Base-by-base conservation (phyloP, 768 basidiomycete species). In the Wakefieldia striispora region DNA sequence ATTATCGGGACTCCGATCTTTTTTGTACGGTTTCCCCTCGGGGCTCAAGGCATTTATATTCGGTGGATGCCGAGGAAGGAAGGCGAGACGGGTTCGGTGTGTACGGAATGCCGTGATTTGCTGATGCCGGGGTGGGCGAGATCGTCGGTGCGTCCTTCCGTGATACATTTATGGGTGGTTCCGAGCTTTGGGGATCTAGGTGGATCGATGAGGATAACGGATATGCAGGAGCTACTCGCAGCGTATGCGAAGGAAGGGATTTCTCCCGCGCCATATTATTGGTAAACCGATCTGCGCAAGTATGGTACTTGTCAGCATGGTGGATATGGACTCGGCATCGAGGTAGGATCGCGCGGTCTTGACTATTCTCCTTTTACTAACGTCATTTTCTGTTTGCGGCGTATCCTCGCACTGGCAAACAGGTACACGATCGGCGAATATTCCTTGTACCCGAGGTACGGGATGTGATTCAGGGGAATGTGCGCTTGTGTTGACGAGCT, bases 71-170 rank as follows among this genome's bases (percentile, higher is more conserved):
- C 82, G 7, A 71, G 70, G 21, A 62, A 70, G 51, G 71, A 65
- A 4, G 72, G 75, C 8, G 76, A 72, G 33, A 71, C 70, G 9
- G 78, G 77, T 17, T 74, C 72, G 29, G 73, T 79, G 39, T 93
- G 78, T 71, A 98, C 97, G 1, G 97, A 99, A 77, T 94, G 91
- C 65, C 94, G 92, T 58, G 97, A 98, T 73, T 71, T 99, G 60
- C 78, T 98, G 60, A 97, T 98, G 86, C 97, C 95, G 88, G 89
- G 56, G 97, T 99, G n/a, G 95, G 95, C 45, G 97, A 98, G 77
- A 95, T 98, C 60, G 97, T 97, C 40, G 95, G 91, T 85, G 54
- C 48, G 84, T 75, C 27, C 40, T 9, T 6, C 14, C 13, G 6
- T 20, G 26, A n/a, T 13, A 20, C 16, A 21, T 9, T 16, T 27